These are phyloP conservation scores for Fusarium udum DNA, from an alignment of 2,329 filamentous ascomycete genomes.

Conservation along the genomic window DNA sequence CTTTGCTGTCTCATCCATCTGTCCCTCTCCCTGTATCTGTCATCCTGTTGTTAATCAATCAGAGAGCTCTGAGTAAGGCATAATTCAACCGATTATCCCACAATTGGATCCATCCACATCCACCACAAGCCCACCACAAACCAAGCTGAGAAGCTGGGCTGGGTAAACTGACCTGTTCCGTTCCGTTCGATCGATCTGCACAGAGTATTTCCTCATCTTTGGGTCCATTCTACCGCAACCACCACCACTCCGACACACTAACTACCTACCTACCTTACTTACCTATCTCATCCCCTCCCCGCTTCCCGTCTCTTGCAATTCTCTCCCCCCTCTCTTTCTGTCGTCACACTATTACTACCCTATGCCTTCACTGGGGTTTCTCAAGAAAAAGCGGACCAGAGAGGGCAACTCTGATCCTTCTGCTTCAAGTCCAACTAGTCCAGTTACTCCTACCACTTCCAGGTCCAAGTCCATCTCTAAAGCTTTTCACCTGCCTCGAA, in stretches of 20 bases:
- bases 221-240: constrained; percentile 25
- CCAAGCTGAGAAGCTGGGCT: constrained; percentile 12
- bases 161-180: constrained; percentile 18
- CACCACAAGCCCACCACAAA: constrained; percentile 21
- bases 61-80: neutral
- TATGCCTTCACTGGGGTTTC: constrained; percentile 95
- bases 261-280: neutral
- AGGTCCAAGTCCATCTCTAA: constrained; percentile 56
- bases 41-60: constrained; percentile 1
- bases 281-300: constrained; percentile 29
- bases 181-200: constrained; percentile 41
- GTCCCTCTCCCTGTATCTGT: neutral
- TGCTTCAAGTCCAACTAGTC: constrained; percentile 71
- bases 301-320: constrained; percentile 13
- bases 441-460: constrained; percentile 66
- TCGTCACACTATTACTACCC: constrained; percentile 41
- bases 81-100: neutral
- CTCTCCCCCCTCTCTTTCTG: constrained; percentile 27
- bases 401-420: constrained; percentile 80
- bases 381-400: constrained; percentile 99
- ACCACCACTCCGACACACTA: constrained; percentile 11
- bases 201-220: constrained; percentile 33
- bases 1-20: constrained; percentile 10
- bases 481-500: constrained; percentile 57
- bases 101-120: constrained; percentile 19